Conservation (phyloP, 371 early-diverging fungal genomes). For the Rhizopus sp. region DNA sequence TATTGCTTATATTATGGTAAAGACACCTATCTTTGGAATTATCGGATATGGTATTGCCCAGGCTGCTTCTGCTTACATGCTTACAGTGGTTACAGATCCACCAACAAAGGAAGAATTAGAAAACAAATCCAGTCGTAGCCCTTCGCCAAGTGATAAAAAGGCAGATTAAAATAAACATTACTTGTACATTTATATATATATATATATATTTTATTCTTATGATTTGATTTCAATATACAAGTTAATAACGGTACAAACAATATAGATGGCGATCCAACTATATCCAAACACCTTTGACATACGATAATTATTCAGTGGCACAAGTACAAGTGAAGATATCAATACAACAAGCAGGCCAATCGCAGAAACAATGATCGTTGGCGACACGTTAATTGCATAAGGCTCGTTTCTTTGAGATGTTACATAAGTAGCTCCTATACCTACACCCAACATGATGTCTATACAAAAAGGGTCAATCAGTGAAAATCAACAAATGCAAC, state of each 20-base stretch:
- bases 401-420: slow-evolving; percentile 46
- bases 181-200: background rate
- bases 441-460: slow-evolving; percentile 78
- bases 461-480: background rate
- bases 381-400: slow-evolving; percentile 52
- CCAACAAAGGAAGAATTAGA: slow-evolving; percentile 24
- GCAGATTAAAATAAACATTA: too few species aligned
- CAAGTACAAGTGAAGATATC: slow-evolving; percentile 45
- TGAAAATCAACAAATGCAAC: background rate
- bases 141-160: too few species aligned
- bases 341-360: slow-evolving; percentile 52
- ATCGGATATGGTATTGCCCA: slow-evolving; percentile 60
- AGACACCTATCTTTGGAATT: slow-evolving; percentile 56
- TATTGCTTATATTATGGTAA: slow-evolving; percentile 55
- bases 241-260: slow-evolving; percentile 54
- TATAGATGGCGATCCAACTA: slow-evolving; percentile 53
- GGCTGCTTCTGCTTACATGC: slow-evolving; percentile 60
- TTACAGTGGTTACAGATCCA: slow-evolving; percentile 57
- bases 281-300: slow-evolving; percentile 55
- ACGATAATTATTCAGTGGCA: slow-evolving; percentile 57
- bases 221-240: slow-evolving; percentile 49
- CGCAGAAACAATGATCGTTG: slow-evolving; percentile 57
- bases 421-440: slow-evolving; percentile 65
- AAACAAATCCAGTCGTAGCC: background rate
- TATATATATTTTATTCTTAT: slow-evolving; percentile 5